Evolutionary conservation across 805 yeast species (phyloP), one percentile per base, ranked within the genome.

Genomic region (Tetrapisispora iriomotensis): DNA sequence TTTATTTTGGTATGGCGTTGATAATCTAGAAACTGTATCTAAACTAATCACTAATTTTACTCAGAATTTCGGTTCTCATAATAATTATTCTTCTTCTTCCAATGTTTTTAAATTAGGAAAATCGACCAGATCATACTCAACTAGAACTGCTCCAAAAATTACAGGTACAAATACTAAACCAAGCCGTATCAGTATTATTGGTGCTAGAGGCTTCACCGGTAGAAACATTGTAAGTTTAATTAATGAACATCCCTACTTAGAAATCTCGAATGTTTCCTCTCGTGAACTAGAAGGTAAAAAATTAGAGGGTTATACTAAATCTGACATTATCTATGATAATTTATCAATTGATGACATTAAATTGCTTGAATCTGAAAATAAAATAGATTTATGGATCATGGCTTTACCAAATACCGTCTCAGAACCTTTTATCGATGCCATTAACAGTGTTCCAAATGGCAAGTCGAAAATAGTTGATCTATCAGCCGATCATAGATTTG

Each of bases 351-450:
- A 86, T 54, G 97, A 92, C 51, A 81, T 92, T 48, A 77, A 77
- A 55, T 65, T 69, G 47, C 65, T 92, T 45, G 98, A 90, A 63
- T 71, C 77, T 47, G 67, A 76, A 35, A 75, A 78, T 36, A 83
- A 75, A 39, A 84, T 92, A 42, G 98, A 92, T 55, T 81, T 88
- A 38, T 92, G 99, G 98, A 94, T 94, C 21, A 92, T 94, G 98
- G 98, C 98, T 2, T 72, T 92, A 54, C 99, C 99, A 47, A 92
- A 92, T 60, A 96, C 96, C 36, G 96, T 92, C 28, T 92, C 97
- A 58, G 78, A 79, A 58, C 92, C 87, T 40, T 82, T 83, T 59
- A 92, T 83, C 29, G 79, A 79, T 15, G 86, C 90, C 20, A 82
- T 83, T 50, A 84, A 79, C 48, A 69, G 77, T 17, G 82, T 79